Base-by-base conservation (phyloP, 805 yeast species). In the Kodamaea leandrae region DNA sequence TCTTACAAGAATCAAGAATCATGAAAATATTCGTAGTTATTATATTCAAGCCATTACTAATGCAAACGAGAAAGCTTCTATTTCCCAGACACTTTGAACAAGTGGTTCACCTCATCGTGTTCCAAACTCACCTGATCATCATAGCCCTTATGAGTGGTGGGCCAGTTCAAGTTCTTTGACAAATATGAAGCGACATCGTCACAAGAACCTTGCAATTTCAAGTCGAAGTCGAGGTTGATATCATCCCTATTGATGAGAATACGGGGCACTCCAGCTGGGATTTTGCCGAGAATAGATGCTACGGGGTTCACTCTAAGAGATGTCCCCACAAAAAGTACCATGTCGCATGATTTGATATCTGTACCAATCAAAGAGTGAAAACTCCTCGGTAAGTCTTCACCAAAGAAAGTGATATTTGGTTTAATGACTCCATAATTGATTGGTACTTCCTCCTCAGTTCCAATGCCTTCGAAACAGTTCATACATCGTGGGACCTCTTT, bases 371-470 rank as follows among this genome's bases (percentile, higher is more conserved):
- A 46, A 36, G 55, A 57, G 47, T 69, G 71, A 47, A 60, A 70
- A 17, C 54, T 44, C 12, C 39, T 49, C 13, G 83, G 83, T 4
- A 88, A 76, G 3, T 85, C 77, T 39, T 79, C 77, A 0, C 96
- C 96, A 36, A 89, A 87, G 20, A 83, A 77, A 33, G 91, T 95
- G 46, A 93, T 89, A 57, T 88, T 95, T 1, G 96, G 96, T 55
- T 89, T 89, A 87, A 66, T 86, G 73, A 68, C 90, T 10, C 67
- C 64, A 41, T 49, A 58, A 35, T 60, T 57, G 21, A 60, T 43
- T 30, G 53, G 54, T 5, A 45, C 48, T 25, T 48, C 54, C 3
- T 57, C 58, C 15, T 66, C 66, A 9, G 44, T 43, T 7, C 47
- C 43, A 37, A 63, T 23, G 44, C 45, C 18, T 44, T 42, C n/a